These are phyloP conservation scores for Anthracocystis panici-leucophaei DNA, from an alignment of 1,284 basidiomycete species.

Conservation along the genomic window DNA sequence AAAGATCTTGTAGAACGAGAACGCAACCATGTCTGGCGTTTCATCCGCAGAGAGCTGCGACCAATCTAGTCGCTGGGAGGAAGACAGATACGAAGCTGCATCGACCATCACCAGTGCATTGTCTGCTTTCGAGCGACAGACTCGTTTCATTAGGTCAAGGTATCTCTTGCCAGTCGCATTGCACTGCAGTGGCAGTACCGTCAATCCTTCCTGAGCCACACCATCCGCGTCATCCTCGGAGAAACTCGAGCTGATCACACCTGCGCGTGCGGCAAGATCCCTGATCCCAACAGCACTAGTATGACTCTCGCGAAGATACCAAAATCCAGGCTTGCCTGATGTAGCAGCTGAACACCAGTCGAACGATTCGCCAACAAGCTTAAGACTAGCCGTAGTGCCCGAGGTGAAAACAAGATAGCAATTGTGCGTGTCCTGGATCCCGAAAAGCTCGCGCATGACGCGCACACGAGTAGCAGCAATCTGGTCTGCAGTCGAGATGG, in stretches of 20 bases:
- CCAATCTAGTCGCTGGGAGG: constrained; percentile 29
- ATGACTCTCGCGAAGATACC: constrained; percentile 46
- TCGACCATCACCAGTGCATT: constrained; percentile 43
- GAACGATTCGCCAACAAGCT: constrained; percentile 54
- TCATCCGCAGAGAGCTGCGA: constrained; percentile 9
- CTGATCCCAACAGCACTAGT: constrained; percentile 55
- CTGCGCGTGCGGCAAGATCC: constrained; percentile 33
- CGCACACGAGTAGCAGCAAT: constrained; percentile 54
- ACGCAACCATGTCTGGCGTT: constrained; percentile 52
- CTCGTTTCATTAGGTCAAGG: constrained; percentile 18
- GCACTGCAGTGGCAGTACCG: constrained; percentile 57
- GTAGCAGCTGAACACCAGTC: constrained; percentile 16
- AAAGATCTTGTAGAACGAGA: constrained; percentile 62
- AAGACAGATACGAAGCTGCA: constrained; percentile 57
- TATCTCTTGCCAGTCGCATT: constrained; percentile 57
- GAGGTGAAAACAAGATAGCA: constrained; percentile 60
- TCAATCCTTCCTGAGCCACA: constrained; percentile 10
- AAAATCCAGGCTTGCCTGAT: constrained; percentile 17
- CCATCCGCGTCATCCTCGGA: constrained; percentile 1
- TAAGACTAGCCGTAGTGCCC: constrained; percentile 53
- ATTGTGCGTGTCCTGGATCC: constrained; percentile 41
- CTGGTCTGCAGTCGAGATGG: constrained; percentile 45
- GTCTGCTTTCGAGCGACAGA: constrained; percentile 15
- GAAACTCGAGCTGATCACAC: constrained; percentile 9
- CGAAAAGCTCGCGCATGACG: constrained; percentile 63